These are phyloP conservation scores for Parasarocladium wereldwijsianum DNA, from an alignment of 2,329 filamentous ascomycete species.

Conservation along the genomic window DNA sequence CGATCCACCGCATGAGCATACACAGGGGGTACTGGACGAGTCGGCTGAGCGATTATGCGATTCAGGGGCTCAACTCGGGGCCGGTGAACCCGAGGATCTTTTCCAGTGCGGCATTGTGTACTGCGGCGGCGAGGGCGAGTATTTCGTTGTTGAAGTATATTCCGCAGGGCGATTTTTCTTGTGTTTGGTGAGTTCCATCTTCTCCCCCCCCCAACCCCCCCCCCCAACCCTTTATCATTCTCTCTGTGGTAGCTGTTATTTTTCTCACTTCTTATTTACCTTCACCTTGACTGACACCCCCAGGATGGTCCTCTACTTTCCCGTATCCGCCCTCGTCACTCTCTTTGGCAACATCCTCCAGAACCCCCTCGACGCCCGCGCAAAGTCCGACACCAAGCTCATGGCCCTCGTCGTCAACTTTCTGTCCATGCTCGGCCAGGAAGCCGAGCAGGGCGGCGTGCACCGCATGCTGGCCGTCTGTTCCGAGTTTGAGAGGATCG, in stretches of 20 bases:
- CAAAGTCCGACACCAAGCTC: constrained; percentile 73
- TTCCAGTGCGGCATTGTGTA: constrained; percentile 82
- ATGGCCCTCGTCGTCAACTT: constrained; percentile 93
- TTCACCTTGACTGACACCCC: constrained; percentile 7
- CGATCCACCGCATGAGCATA: constrained; percentile 95
- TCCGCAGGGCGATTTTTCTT: constrained; percentile 85
- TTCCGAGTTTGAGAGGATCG: constrained; percentile 92
- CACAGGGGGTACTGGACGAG: constrained; percentile 98
- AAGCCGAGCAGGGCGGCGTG: constrained; percentile 80
- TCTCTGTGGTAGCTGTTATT: not conserved
- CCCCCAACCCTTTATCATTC: not conserved
- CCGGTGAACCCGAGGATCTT: constrained; percentile 91
- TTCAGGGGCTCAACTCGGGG: constrained; percentile 80
- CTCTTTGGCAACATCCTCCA: constrained; percentile 94
- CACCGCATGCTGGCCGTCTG: constrained; percentile 89
- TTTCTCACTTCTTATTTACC: not conserved
- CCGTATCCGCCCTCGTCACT: constrained; percentile 86
- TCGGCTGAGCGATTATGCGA: constrained; percentile 83
- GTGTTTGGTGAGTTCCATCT: constrained; percentile 88
- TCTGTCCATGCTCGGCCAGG: constrained; percentile 73
- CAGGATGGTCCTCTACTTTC: constrained; percentile 88
- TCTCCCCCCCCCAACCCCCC: too few species aligned
- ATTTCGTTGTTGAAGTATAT: constrained; percentile 94
- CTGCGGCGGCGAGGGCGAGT: constrained; percentile 80
- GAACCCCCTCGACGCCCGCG: constrained; percentile 79